Percentiles rank a stretch among this genome's conserved stretches.
phyloP scores from a whole-genome alignment of 2,329 filamentous ascomycete genomes.

The Epichloe elymi region DNA sequence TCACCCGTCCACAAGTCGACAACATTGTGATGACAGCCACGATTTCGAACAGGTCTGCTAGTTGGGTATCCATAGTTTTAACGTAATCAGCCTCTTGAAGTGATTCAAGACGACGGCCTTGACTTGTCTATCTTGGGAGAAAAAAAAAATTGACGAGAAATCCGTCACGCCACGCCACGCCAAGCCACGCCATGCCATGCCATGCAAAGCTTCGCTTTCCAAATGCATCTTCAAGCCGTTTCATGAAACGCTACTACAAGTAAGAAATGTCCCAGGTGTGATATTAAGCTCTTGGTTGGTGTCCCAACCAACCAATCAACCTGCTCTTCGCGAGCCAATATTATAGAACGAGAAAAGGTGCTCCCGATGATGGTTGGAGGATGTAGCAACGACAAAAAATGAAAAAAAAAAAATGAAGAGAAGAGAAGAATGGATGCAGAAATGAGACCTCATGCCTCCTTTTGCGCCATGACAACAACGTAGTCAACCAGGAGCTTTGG shows the following conservation, averaged over 20 bases:
- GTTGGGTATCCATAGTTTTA: background rate
- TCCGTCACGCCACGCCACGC: background rate
- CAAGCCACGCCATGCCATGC: background rate
- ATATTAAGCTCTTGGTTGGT: background rate
- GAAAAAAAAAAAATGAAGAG: background rate
- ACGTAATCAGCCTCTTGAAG: background rate
- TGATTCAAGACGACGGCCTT: background rate
- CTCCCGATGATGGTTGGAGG: no score
- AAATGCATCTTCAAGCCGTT: background rate
- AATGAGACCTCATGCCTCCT: conserved; percentile 7
- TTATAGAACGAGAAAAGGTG: background rate
- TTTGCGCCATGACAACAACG: conserved; percentile 17
- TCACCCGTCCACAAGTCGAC: no score
- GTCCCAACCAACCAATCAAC: background rate
- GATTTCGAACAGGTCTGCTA: no score
- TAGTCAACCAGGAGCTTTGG: conserved; percentile 20
- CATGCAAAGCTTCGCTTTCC: background rate
- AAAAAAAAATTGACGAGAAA: no score
- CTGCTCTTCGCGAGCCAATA: no score
- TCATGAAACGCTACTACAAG: background rate
- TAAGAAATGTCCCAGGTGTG: background rate
- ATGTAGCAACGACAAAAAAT: background rate
- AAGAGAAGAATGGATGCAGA: background rate
- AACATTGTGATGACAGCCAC: no score
- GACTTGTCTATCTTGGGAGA: no score